Evolutionary conservation across 2,329 filamentous ascomycete species (phyloP).

Genomic region (Cytospora schulzeri): DNA sequence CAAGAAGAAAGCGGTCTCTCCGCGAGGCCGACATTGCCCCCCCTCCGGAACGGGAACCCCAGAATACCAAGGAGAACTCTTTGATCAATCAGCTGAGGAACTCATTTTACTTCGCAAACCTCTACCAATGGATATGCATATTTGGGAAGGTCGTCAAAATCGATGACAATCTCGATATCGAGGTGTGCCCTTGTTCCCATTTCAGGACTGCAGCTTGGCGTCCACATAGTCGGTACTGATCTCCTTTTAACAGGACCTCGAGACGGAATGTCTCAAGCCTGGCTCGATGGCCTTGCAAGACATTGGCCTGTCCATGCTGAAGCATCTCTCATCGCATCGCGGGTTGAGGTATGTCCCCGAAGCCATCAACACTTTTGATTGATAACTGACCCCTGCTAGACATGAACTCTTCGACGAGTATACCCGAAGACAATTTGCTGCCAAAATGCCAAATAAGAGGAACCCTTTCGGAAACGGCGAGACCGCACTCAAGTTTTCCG

Average conservation of each 20-base stretch:
- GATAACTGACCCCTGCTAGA: slow-evolving; percentile 47
- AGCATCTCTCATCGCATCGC: slow-evolving; percentile 91
- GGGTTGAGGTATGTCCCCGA: slow-evolving; percentile 74
- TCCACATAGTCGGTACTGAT: slow-evolving; percentile 5
- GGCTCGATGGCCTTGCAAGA: slow-evolving; percentile 74
- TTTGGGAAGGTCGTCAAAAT: slow-evolving; percentile 91
- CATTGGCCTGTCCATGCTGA: slow-evolving; percentile 84
- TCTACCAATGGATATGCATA: slow-evolving; percentile 90
- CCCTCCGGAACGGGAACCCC: slow-evolving; percentile 20
- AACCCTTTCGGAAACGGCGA: slow-evolving; percentile 88
- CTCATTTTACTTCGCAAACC: slow-evolving; percentile 93
- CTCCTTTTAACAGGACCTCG: slow-evolving; percentile 67
- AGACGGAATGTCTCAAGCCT: slow-evolving; percentile 83
- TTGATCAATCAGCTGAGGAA: slow-evolving; percentile 73
- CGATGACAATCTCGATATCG: slow-evolving; percentile 83
- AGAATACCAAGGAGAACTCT: slow-evolving; percentile 36
- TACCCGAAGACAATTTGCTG: slow-evolving; percentile 80
- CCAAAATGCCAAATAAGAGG: slow-evolving; percentile 69
- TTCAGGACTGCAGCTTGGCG: not conserved
- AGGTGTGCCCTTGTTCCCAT: slow-evolving; percentile 57
- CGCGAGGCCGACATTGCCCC: slow-evolving; percentile 45
- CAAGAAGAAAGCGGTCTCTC: slow-evolving; percentile 48
- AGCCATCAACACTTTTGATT: slow-evolving; percentile 7
- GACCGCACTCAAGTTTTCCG: slow-evolving; percentile 70
- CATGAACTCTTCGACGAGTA: slow-evolving; percentile 92